phyloP scores from a whole-genome alignment of 2,329 filamentous ascomycete genomes.

The Neonectria coccinea region DNA sequence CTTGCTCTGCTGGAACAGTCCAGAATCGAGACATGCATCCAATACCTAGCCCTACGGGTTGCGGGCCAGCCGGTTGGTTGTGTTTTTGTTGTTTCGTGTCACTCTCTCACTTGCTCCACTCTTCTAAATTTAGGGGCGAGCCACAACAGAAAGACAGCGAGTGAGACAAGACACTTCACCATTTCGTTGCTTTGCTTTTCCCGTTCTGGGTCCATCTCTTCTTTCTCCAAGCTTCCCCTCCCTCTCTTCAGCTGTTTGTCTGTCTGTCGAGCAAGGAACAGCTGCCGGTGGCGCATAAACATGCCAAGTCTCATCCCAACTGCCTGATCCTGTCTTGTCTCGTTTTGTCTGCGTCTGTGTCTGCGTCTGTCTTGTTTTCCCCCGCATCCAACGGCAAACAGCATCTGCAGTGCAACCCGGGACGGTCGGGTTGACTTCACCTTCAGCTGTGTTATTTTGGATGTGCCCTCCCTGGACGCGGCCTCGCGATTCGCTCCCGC shows the following conservation, averaged over 20 bases:
- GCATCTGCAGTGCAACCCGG: not conserved
- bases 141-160: too few relatives aligned
- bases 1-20: not conserved
- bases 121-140: not conserved
- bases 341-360: too few relatives aligned
- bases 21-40: not conserved
- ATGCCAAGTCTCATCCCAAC: not conserved
- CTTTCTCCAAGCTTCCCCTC: not conserved
- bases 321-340: not conserved
- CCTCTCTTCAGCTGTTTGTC: not conserved
- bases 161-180: not conserved
- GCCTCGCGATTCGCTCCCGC: not conserved
- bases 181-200: not conserved
- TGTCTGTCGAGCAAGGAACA: not conserved
- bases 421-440: not conserved
- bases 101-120: not conserved
- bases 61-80: too few relatives aligned
- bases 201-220: not conserved
- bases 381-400: not conserved
- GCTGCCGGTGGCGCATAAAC: not conserved
- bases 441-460: not conserved
- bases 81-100: not conserved
- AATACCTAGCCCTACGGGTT: not conserved
- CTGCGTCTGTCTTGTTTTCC: not conserved
- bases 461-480: not conserved